phyloP scores from a whole-genome alignment of 352 stramenopile genomes.

The Phytophthora pisi region DNA sequence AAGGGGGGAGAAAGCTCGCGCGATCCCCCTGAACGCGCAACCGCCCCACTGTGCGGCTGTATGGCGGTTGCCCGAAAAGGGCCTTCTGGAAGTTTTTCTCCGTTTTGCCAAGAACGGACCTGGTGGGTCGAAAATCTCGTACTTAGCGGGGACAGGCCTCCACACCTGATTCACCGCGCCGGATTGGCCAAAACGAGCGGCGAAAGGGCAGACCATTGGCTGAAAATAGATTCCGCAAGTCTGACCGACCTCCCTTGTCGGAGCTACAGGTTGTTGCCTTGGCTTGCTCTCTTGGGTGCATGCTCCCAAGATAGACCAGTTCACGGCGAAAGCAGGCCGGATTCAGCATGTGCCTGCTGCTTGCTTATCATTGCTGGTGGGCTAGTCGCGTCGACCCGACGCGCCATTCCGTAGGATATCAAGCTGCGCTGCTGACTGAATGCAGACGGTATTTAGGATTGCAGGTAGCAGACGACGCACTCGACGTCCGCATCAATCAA shows the following conservation, averaged over 20 bases:
- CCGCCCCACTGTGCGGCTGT: conserved; percentile 5
- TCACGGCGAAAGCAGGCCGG: neutral
- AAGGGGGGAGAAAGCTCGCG: conserved; percentile 30
- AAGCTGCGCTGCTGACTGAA: neutral
- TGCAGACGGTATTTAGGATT: neutral
- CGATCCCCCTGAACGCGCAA: conserved; percentile 23
- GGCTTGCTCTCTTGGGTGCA: neutral
- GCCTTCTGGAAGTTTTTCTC: conserved; percentile 54
- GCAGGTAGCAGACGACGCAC: conserved; percentile 1
- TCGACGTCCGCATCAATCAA: neutral
- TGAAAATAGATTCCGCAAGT: conserved; percentile 7
- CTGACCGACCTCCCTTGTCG: neutral
- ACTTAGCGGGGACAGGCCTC: conserved; percentile 14
- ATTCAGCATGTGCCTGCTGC: neutral
- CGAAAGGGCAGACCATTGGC: conserved; percentile 1
- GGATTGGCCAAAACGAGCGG: conserved; percentile 26
- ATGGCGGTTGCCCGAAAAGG: conserved; percentile 27
- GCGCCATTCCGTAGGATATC: neutral
- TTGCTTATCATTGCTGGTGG: neutral
- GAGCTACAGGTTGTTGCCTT: neutral
- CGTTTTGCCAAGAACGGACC: conserved; percentile 20
- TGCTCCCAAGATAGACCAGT: neutral
- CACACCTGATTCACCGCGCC: neutral
- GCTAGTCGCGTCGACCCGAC: neutral
- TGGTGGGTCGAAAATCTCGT: conserved; percentile 23